Percentiles rank a stretch among this genome's conserved stretches.
Evolutionary conservation across 257 asterid species (phyloP).

Genomic region (Lithospermum erythrorhizon): DNA sequence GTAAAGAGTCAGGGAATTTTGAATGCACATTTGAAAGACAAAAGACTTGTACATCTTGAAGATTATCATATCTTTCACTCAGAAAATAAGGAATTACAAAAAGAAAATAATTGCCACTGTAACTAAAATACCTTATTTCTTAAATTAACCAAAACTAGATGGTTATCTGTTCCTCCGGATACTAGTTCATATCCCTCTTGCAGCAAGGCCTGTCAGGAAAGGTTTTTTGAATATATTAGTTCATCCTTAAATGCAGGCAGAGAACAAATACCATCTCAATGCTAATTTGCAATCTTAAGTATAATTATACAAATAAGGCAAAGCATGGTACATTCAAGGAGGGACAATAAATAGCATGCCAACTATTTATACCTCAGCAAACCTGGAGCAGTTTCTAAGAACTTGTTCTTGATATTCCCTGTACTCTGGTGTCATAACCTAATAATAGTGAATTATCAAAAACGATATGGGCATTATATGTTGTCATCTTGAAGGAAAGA

Average conservation of each 20-base stretch:
- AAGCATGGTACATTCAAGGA: too few species aligned
- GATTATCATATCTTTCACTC: too few species aligned
- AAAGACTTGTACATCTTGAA: too few species aligned
- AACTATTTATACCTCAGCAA: slow-evolving; percentile 53
- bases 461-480: neutral
- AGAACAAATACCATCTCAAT: neutral
- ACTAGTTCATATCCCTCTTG: slow-evolving; percentile 69
- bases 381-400: slow-evolving; percentile 73
- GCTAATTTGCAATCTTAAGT: neutral
- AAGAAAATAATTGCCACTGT: neutral
- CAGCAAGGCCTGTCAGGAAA: slow-evolving; percentile 47
- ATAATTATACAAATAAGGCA: too few species aligned
- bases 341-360: too few species aligned
- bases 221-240: too few species aligned
- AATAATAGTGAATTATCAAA: slow-evolving; percentile 9
- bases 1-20: neutral
- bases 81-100: too few species aligned
- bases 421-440: slow-evolving; percentile 94
- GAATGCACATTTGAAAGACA: neutral
- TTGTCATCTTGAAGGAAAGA: too few species aligned
- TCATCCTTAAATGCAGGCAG: too few species aligned
- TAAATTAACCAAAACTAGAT: slow-evolving; percentile 83
- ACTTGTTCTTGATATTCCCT: slow-evolving; percentile 92
- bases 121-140: slow-evolving; percentile 45
- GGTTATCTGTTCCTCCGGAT: slow-evolving; percentile 98